Evolutionary conservation across 2,329 filamentous ascomycete genomes (phyloP).

Genomic region (Zalaria sp.): DNA sequence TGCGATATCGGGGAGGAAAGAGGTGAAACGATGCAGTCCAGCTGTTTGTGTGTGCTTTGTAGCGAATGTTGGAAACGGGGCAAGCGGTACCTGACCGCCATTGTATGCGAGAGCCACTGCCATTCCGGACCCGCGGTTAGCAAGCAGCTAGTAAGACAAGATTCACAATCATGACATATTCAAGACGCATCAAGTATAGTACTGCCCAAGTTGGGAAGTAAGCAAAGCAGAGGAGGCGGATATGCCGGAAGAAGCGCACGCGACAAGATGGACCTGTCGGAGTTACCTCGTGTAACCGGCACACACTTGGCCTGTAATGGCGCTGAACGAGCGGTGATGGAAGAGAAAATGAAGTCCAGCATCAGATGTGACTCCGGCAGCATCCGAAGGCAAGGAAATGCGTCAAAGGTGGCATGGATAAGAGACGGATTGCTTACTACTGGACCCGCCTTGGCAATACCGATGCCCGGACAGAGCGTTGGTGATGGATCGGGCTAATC

Average conservation of each 20-base stretch:
- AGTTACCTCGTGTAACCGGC: too few species aligned
- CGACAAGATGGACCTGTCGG: too few species aligned
- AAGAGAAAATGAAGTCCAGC: too few species aligned
- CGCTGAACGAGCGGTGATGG: too few species aligned
- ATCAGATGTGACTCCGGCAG: too few species aligned
- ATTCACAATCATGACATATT: not conserved
- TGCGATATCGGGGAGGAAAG: not conserved
- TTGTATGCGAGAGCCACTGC: slow-evolving; percentile 5
- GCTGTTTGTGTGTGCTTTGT: not conserved
- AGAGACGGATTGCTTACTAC: too few species aligned
- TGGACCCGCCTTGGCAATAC: too few species aligned
- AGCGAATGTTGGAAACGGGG: slow-evolving; percentile 1
- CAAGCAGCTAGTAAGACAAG: not conserved
- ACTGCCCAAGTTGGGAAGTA: not conserved
- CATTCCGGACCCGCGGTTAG: not conserved
- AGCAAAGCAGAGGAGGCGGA: not conserved
- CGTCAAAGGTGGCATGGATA: too few species aligned
- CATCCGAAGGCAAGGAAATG: too few species aligned
- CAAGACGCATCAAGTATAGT: not conserved
- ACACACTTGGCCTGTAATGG: too few species aligned
- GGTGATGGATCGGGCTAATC: too few species aligned
- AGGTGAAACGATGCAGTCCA: not conserved
- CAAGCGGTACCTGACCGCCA: slow-evolving; percentile 13
- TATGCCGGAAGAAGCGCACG: not conserved
- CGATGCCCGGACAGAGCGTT: too few species aligned